Base-by-base conservation (phyloP, 2,329 filamentous ascomycete genomes). In the Arthrinium phaeospermum region DNA sequence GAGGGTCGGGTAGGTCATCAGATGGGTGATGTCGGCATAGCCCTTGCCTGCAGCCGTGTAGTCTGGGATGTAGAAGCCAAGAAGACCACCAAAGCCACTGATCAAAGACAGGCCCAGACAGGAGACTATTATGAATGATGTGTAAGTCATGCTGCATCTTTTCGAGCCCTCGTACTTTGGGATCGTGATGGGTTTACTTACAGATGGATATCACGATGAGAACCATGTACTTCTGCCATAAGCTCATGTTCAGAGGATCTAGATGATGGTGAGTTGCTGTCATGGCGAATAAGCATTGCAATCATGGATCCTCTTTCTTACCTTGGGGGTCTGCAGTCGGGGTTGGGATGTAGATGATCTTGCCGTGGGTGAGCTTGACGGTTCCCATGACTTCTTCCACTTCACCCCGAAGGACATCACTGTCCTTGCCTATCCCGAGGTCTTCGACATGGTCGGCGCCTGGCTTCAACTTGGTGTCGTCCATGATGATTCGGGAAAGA, bases 71-170 rank as follows among this genome's bases (percentile, higher is more conserved):
- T 84, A 85, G 71, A 83, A 84, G 8, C 76, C 78, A 5, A 85
- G 75, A 1, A 85, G 78, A 3, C 82, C 83, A 22, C 83, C 83
- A 46, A 85, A 83, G 0, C 83, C 83, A 16, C 81, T 82, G 0
- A 85, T 82, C 12, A 85, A 76, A 1, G 80, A 76, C 16, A 85
- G 75, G 14, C 82, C 81, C 4, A 85, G 71, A 19, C 79, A 80
- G 5, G 83, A 83, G 74, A 85, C 83, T 84, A 13, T 4, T 4
- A 77, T 84, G 41, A 7, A 27, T 8, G 14, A 10, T 13, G 10
- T 44, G 24, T 71, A 16, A 69, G 69, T 22, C 10, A 22, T 24
- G 4, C n/a, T 27, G 12, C 14, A 19, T 1, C 14, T 16, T 13
- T 1, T 14, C 8, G n/a, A 19, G 45, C 14, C 4, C 1, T 37